phyloP scores from a whole-genome alignment of 2,329 filamentous ascomycete genomes.

The Sphaerostilbella broomeana region DNA sequence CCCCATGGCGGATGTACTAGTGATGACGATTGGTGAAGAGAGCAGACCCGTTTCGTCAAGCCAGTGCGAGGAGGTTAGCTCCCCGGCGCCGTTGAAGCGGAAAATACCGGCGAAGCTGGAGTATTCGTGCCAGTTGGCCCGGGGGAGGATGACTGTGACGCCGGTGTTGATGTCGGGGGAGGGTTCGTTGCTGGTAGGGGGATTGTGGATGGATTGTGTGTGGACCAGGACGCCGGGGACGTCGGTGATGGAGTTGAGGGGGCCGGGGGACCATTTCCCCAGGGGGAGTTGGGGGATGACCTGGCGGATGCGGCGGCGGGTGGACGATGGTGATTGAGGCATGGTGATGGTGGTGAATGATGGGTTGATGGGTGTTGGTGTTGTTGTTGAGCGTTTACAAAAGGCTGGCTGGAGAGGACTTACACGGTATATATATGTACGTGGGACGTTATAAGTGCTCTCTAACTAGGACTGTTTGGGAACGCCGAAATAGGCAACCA shows the following conservation, averaged over 20 bases:
- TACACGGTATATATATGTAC: no score
- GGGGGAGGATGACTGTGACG: constrained; percentile 43
- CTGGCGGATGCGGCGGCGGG: constrained; percentile 33
- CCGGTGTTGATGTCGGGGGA: constrained; percentile 41
- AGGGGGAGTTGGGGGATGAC: constrained; percentile 38
- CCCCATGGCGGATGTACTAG: constrained; percentile 52
- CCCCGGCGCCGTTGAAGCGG: constrained; percentile 58
- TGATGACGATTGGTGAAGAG: constrained; percentile 54
- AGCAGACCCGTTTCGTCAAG: constrained; percentile 55
- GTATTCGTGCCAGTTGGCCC: constrained; percentile 36
- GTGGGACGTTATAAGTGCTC: no score
- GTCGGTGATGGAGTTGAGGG: constrained; percentile 45
- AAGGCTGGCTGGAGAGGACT: no score
- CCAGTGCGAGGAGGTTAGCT: constrained; percentile 56
- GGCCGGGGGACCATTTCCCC: constrained; percentile 37
- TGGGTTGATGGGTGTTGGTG: no score
- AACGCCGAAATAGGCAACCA: no score
- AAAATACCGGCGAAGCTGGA: constrained; percentile 47
- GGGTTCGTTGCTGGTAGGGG: constrained; percentile 38
- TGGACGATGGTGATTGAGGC: background rate
- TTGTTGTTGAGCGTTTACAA: no score
- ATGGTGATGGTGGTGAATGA: constrained; percentile 4
- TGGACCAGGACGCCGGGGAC: constrained; percentile 42
- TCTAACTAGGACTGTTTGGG: no score
- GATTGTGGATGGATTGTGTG: constrained; percentile 32